phyloP scores from a whole-genome alignment of 345 rosid species.

The Eucalyptus erythrocorys region DNA sequence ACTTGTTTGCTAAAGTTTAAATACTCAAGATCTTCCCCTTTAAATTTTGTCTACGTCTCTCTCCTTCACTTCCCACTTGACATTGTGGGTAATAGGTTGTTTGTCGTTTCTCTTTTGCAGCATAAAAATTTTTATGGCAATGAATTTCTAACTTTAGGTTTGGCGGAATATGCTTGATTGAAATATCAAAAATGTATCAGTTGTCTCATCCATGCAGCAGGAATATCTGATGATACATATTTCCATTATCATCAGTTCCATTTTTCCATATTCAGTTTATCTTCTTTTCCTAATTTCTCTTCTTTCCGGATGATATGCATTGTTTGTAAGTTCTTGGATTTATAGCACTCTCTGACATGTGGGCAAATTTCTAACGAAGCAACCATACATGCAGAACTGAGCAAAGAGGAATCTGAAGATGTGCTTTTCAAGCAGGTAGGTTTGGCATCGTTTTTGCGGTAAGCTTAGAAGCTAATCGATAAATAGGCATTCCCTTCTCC shows the following conservation, averaged over 20 bases:
- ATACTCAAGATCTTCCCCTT: neutral
- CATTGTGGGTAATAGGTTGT: neutral
- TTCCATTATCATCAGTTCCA: neutral
- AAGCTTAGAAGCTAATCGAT: neutral
- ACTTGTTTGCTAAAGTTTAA: neutral
- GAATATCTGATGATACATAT: neutral
- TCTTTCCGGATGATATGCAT: neutral
- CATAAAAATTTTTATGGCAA: neutral
- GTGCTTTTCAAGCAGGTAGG: conserved; percentile 78
- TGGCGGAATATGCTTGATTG: neutral
- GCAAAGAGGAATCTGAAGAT: conserved; percentile 73
- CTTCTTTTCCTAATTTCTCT: neutral
- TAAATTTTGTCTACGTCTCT: neutral
- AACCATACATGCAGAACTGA: conserved; percentile 39
- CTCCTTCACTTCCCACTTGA: neutral
- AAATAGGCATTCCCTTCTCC: neutral
- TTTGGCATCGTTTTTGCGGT: neutral
- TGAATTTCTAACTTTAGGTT: neutral
- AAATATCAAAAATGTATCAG: neutral
- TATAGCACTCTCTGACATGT: neutral
- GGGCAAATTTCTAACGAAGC: neutral
- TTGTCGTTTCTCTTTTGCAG: neutral
- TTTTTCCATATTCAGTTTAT: neutral
- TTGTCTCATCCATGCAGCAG: neutral
- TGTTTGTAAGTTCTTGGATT: neutral